phyloP scores from a whole-genome alignment of 2,329 filamentous ascomycete genomes.

The Pyrenophora tritici-repentis region DNA sequence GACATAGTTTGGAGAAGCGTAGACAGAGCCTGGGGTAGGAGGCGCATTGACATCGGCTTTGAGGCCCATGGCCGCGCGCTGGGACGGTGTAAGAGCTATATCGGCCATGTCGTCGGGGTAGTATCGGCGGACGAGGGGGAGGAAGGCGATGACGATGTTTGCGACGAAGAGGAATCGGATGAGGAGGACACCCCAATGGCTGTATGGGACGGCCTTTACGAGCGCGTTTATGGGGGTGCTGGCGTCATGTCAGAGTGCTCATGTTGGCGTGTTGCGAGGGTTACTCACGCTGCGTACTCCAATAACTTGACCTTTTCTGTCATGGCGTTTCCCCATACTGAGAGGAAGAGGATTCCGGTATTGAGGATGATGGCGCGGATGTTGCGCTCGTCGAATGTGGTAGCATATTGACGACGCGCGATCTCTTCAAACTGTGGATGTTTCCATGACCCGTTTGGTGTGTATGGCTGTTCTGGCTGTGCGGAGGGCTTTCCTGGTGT shows the following conservation, averaged over 20 bases:
- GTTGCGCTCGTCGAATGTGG: slow-evolving; percentile 79
- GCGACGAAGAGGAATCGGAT: slow-evolving; percentile 59
- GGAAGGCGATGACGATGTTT: slow-evolving; percentile 73
- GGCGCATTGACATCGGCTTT: slow-evolving; percentile 65
- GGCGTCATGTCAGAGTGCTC: slow-evolving; percentile 17
- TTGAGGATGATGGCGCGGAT: slow-evolving; percentile 73
- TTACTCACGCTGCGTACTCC: slow-evolving; percentile 30
- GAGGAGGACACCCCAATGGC: slow-evolving; percentile 49
- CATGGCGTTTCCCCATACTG: slow-evolving; percentile 47
- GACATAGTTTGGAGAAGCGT: slow-evolving; percentile 62
- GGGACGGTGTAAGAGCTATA: slow-evolving; percentile 87
- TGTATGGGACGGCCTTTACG: slow-evolving; percentile 43
- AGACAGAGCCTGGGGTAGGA: slow-evolving; percentile 64
- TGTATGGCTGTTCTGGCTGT: slow-evolving; percentile 32
- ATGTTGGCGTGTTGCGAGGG: neutral
- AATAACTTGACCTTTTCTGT: slow-evolving; percentile 27
- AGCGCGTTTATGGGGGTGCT: slow-evolving; percentile 47
- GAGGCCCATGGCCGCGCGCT: slow-evolving; percentile 83
- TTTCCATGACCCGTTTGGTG: slow-evolving; percentile 76
- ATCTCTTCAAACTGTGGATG: slow-evolving; percentile 91
- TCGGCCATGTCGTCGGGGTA: slow-evolving; percentile 76
- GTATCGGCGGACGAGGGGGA: slow-evolving; percentile 70
- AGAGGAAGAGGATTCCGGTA: slow-evolving; percentile 57
- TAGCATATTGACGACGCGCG: slow-evolving; percentile 75
- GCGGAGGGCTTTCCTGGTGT: slow-evolving; percentile 32